Evolutionary conservation across 208 protist species (phyloP).

Genomic region (Leishmania arabica): DNA sequence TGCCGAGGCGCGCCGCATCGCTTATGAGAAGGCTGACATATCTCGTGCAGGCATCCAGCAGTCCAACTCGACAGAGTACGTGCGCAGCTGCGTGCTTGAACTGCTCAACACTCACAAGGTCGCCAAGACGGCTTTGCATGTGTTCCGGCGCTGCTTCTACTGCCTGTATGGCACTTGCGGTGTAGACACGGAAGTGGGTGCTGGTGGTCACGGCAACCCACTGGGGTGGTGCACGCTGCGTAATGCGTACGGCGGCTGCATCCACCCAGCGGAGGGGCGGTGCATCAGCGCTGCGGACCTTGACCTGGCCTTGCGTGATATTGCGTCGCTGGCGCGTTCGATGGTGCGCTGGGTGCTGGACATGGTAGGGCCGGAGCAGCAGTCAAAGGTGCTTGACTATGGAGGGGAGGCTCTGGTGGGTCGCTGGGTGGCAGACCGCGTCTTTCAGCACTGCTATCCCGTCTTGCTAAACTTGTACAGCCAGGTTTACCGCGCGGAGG

Average conservation of each 20-base stretch:
- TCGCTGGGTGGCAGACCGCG: constrained; percentile 64
- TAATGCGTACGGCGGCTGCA: constrained; percentile 73
- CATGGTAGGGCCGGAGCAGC: constrained; percentile 45
- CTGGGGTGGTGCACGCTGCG: constrained; percentile 77
- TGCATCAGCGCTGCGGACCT: constrained; percentile 53
- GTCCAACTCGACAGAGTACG: constrained; percentile 48
- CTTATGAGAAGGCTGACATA: constrained; percentile 5
- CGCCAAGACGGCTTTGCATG: constrained; percentile 44
- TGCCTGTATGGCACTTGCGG: constrained; percentile 85
- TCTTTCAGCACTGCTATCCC: constrained; percentile 57
- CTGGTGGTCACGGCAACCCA: constrained; percentile 33
- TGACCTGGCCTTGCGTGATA: constrained; percentile 71
- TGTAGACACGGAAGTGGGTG: constrained; percentile 44
- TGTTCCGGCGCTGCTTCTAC: constrained; percentile 88
- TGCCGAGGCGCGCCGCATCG: constrained; percentile 24
- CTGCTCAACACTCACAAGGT: constrained; percentile 45
- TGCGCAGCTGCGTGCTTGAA: constrained; percentile 42
- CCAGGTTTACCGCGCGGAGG: constrained; percentile 57
- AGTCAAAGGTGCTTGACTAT: constrained; percentile 30
- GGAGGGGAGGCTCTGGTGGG: constrained; percentile 50
- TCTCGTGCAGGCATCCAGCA: constrained; percentile 20
- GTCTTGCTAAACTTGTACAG: constrained; percentile 77
- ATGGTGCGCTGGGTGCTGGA: constrained; percentile 66
- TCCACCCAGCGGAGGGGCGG: constrained; percentile 55
- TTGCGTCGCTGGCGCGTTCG: constrained; percentile 69